A percentile compares a stretch with the other conserved stretches of the same genome.
These are phyloP conservation scores for Cyberlindnera maritima DNA, from an alignment of 805 yeast species.

Conservation along the genomic window DNA sequence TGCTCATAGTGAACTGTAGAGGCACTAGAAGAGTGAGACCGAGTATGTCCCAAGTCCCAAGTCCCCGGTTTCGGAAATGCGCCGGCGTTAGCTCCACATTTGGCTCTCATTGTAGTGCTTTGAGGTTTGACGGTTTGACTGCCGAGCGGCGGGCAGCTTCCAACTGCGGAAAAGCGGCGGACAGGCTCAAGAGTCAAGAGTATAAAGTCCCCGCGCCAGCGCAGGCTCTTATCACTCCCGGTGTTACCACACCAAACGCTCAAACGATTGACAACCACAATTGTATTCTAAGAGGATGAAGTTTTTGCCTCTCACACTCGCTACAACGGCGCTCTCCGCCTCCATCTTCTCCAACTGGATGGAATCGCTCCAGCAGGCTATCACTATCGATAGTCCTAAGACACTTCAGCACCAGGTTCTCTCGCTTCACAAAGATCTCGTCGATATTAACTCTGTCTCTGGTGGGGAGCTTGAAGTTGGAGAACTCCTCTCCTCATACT, in stretches of 20 bases:
- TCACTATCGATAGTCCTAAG: background rate
- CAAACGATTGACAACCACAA: background rate
- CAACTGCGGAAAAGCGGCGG: background rate
- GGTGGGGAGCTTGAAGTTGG: constrained; percentile 22
- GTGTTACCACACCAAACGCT: background rate
- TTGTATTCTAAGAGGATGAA: constrained; percentile 6
- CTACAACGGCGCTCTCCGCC: constrained; percentile 8
- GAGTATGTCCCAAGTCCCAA: background rate
- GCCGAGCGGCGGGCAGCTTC: background rate
- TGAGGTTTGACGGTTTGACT: no score
- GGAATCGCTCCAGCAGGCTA: constrained; percentile 4
- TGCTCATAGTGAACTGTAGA: background rate
- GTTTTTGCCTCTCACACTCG: constrained; percentile 8
- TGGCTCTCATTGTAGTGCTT: background rate
- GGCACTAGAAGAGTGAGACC: no score
- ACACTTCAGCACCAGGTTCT: constrained; percentile 22
- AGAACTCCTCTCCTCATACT: constrained; percentile 15
- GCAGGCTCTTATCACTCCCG: no score
- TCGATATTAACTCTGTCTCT: constrained; percentile 25
- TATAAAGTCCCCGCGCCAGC: no score
- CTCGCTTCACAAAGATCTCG: constrained; percentile 25
- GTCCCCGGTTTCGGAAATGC: no score
- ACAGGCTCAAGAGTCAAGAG: no score
- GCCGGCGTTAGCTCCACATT: constrained; percentile 1
- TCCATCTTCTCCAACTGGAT: constrained; percentile 10